Evolutionary conservation across 345 rosid species (phyloP).

Genomic region (Citrus sp.): DNA sequence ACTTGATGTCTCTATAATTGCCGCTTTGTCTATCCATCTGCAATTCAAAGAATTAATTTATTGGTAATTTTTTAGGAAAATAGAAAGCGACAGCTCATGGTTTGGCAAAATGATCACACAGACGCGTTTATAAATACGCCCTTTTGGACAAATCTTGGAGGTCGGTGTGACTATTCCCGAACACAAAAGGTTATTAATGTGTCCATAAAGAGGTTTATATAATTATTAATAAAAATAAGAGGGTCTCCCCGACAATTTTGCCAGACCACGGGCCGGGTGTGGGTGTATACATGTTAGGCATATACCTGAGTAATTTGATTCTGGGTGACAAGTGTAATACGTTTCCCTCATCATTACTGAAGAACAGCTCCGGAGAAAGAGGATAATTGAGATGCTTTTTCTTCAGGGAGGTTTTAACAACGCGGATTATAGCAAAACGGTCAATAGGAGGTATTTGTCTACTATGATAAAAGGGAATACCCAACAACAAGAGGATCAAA

Average conservation of each 20-base stretch:
- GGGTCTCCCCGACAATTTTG: too few species aligned
- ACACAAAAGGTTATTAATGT: too few species aligned
- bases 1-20: neutral
- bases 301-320: neutral
- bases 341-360: neutral
- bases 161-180: too few species aligned
- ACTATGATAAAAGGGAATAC: neutral
- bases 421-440: neutral
- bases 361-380: neutral
- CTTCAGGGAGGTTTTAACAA: neutral
- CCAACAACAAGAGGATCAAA: neutral
- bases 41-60: neutral
- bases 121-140: too few species aligned
- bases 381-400: neutral
- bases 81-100: too few species aligned
- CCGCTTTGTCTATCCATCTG: slow-evolving; percentile 1
- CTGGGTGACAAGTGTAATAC: neutral
- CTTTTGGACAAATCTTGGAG: too few species aligned
- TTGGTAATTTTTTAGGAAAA: too few species aligned
- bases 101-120: too few species aligned
- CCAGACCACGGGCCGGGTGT: too few species aligned
- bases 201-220: too few species aligned
- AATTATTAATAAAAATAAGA: too few species aligned
- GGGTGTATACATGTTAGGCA: too few species aligned
- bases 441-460: neutral